These are phyloP conservation scores for Lasiodiplodia gonubiensis DNA, from an alignment of 2,329 filamentous ascomycete species.

Conservation along the genomic window DNA sequence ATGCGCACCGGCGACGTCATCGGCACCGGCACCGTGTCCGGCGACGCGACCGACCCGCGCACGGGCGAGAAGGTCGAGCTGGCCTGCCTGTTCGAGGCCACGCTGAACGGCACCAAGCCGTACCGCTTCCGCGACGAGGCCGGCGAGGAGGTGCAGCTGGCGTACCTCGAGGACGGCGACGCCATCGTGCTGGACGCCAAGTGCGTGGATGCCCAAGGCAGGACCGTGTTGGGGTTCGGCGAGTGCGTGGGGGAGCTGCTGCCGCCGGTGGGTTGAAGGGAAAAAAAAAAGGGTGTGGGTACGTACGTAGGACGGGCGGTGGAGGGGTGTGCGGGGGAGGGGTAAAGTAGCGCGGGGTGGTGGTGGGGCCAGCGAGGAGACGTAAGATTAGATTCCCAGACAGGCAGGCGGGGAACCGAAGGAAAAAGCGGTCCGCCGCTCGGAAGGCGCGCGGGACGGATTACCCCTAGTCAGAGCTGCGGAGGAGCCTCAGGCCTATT, in stretches of 20 bases:
- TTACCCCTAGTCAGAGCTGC: too few relatives aligned
- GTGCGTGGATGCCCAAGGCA: constrained; percentile 41
- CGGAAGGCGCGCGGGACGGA: background rate
- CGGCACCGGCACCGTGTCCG: constrained; percentile 53
- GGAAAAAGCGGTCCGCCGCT: too few relatives aligned
- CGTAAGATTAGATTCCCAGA: too few relatives aligned
- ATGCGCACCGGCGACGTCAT: constrained; percentile 52
- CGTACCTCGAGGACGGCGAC: constrained; percentile 52
- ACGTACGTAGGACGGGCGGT: background rate
- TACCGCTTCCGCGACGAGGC: constrained; percentile 32
- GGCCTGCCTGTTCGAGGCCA: constrained; percentile 49
- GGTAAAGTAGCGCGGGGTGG: background rate
- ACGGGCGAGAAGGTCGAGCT: constrained; percentile 36
- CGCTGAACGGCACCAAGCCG: constrained; percentile 43
- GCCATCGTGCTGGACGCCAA: constrained; percentile 43
- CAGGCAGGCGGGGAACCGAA: background rate
- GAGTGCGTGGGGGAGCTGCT: constrained; percentile 46
- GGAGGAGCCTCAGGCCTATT: background rate
- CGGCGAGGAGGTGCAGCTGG: constrained; percentile 34
- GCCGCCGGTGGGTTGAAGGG: constrained; percentile 30
- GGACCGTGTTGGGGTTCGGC: constrained; percentile 47
- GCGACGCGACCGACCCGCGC: constrained; percentile 42
- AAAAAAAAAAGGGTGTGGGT: background rate
- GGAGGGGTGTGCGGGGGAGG: background rate
- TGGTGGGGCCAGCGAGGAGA: background rate